phyloP scores from a whole-genome alignment of 2,329 filamentous ascomycete genomes.

The Penicillium vulpinum region DNA sequence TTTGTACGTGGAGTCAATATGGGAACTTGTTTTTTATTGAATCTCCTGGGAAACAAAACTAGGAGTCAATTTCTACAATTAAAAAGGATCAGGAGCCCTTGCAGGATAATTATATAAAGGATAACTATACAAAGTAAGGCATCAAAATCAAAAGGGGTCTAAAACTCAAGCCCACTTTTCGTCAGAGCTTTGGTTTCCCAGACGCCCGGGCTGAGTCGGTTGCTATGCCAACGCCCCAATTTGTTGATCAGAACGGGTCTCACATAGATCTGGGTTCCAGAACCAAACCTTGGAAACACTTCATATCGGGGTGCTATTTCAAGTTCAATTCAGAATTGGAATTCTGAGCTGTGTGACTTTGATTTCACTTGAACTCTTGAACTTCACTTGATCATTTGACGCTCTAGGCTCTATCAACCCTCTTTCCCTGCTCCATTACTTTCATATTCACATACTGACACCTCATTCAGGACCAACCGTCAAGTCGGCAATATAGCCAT shows the following conservation, averaged over 20 bases:
- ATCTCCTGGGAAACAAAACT: conserved; percentile 20
- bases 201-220: conserved; percentile 30
- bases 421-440: conserved; percentile 25
- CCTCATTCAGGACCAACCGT: conserved; percentile 61
- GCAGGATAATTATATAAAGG: conserved; percentile 20
- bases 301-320: conserved; percentile 27
- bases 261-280: conserved; percentile 35
- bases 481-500: conserved; percentile 34
- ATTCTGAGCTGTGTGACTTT: conserved; percentile 12
- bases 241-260: conserved; percentile 43
- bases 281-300: conserved; percentile 13
- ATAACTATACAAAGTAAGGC: conserved; percentile 14
- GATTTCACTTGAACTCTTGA: neutral
- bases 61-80: conserved; percentile 7
- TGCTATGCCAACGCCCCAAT: conserved; percentile 40
- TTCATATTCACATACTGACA: conserved; percentile 48
- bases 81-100: conserved; percentile 19
- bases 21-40: conserved; percentile 14
- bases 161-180: conserved; percentile 12
- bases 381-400: conserved; percentile 3
- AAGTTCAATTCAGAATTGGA: conserved; percentile 13
- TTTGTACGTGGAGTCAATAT: conserved; percentile 7
- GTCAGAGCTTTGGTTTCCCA: conserved; percentile 32
- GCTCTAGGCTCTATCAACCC: conserved; percentile 23
- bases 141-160: conserved; percentile 11